Evolutionary conservation across 768 basidiomycete species (phyloP), one percentile per base, ranked within the genome.

Genomic region (Tephrocybe sp.): DNA sequence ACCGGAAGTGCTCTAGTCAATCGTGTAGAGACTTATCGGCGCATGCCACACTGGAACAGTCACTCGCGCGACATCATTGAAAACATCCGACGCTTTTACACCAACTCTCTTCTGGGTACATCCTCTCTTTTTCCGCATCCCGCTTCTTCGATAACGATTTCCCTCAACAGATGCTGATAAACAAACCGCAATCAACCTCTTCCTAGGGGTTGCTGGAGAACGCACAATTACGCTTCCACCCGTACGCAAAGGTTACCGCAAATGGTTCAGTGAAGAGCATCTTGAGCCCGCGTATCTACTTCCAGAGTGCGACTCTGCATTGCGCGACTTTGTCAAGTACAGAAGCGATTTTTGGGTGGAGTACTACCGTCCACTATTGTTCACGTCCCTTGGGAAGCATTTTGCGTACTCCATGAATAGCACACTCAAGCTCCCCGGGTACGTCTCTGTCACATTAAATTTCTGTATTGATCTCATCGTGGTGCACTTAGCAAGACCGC

Each of bases 1-100:
- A 97, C 94, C 0, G 97, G 97, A 1, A 94, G 92, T 62, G 92
- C 93, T 0, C 82, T 98, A 8, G 95, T 98, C 39, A 98, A 98
- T 61, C 79, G 95, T 2, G 92, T 98, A 6, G 95, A 98, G 65
- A 97, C 92, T 1, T 98, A 98, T 62, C 83, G 95, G 36, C 82
- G 92, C 23, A 93, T 94, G 79, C 91, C 91, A 0, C 93, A 97
- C 56, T 98, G 96, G 95, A 93, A 92, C 61, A 94, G 92, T 59
- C 96, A 98, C 68, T 97, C 94, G 1, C 77, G 96, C 32, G 95
- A 98, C 65, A 92, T 98, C 61, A 92, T 94, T 56, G 94, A 97
- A 69, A 96, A 95, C 61, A 86, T 98, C 46, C 78, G 92, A 44
- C 82, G 96, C 16, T 97, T 96, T 64, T 98, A 98, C 65, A 87